Conservation (phyloP, 2,329 filamentous ascomycete genomes). For the Alternaria arborescens region DNA sequence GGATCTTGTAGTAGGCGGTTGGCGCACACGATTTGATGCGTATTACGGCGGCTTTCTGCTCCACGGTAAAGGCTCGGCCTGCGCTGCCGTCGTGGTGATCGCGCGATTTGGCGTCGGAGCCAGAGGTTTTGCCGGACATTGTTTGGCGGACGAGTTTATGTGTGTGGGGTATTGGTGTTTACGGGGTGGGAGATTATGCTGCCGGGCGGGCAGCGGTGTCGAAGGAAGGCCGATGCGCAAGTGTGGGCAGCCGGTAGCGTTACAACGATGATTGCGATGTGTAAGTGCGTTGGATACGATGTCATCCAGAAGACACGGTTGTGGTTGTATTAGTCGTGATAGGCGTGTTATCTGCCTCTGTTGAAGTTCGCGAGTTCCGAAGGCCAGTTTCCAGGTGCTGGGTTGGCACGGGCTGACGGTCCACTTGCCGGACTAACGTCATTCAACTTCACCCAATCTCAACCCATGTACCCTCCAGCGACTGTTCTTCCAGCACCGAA, state of each 20-base stretch:
- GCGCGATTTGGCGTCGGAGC: slow-evolving; percentile 57
- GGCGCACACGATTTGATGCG: slow-evolving; percentile 84
- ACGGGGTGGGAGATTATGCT: slow-evolving; percentile 14
- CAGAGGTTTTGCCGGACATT: slow-evolving; percentile 56
- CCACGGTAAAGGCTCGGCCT: slow-evolving; percentile 80
- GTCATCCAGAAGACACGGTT: not conserved
- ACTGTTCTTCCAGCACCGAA: not conserved
- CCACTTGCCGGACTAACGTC: slow-evolving; percentile 33
- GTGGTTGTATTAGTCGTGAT: slow-evolving; percentile 12
- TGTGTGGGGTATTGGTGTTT: slow-evolving; percentile 9
- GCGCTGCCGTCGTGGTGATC: slow-evolving; percentile 80
- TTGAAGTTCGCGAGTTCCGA: slow-evolving; percentile 24
- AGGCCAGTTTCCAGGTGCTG: slow-evolving; percentile 42
- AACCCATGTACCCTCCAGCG: slow-evolving; percentile 13
- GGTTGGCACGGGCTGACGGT: slow-evolving; percentile 28
- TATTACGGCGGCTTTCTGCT: slow-evolving; percentile 91
- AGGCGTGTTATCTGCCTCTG: slow-evolving; percentile 26
- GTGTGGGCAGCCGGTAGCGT: slow-evolving; percentile 6
- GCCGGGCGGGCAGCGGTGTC: slow-evolving; percentile 15
- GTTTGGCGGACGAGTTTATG: slow-evolving; percentile 23
- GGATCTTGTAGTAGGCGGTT: slow-evolving; percentile 95
- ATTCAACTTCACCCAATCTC: slow-evolving; percentile 31
- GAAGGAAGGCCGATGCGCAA: slow-evolving; percentile 16
- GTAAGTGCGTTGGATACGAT: not conserved
- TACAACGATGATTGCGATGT: not conserved